phyloP scores from a whole-genome alignment of 352 stramenopile species.

The Hyaloperonospora brassicae region DNA sequence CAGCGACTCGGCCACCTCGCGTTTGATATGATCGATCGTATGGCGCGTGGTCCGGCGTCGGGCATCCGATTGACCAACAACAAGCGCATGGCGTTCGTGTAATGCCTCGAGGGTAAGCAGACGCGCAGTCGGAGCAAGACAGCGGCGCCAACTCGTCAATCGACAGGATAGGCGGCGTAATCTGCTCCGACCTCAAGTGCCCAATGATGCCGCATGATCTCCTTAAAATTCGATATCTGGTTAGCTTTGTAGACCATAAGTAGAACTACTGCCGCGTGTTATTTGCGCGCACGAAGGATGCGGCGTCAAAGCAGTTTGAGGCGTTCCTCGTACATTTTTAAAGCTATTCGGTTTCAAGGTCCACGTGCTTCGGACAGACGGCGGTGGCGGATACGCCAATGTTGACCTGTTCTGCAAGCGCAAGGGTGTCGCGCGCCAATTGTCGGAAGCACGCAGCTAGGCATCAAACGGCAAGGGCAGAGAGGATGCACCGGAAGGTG shows the following conservation, averaged over 20 bases:
- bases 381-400: constrained; percentile 22
- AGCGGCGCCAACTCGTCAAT: background rate
- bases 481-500: constrained; percentile 26
- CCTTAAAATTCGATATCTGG: background rate
- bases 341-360: constrained; percentile 8
- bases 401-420: constrained; percentile 19
- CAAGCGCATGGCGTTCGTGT: background rate
- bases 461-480: constrained; percentile 24
- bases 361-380: constrained; percentile 14
- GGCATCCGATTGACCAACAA: background rate
- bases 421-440: constrained; percentile 15
- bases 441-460: constrained; percentile 6
- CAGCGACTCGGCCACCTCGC: background rate
- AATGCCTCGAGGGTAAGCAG: background rate
- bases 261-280: background rate
- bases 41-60: background rate
- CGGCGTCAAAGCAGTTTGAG: constrained; percentile 2
- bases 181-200: no score
- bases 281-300: background rate
- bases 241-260: background rate
- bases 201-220: no score
- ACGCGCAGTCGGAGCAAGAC: background rate
- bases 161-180: no score
- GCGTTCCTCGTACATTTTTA: constrained; percentile 12
- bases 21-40: background rate